A percentile compares a stretch with the other conserved stretches of the same genome.
Evolutionary conservation across 345 rosid genomes (phyloP).

Genomic region (Cardamine chenopodiifolia): DNA sequence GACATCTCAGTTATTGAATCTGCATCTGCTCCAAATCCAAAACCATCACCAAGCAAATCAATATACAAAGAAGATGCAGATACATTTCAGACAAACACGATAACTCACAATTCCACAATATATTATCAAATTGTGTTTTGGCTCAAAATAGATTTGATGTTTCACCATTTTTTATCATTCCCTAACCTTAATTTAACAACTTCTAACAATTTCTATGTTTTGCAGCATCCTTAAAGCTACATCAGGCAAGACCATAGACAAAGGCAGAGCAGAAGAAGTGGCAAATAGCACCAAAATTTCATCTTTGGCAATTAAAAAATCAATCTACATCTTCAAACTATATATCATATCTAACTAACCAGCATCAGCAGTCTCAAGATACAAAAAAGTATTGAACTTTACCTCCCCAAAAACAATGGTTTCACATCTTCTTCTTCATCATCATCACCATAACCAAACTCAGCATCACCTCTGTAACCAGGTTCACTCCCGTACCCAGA

Average conservation of each 20-base stretch:
- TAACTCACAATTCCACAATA: not conserved
- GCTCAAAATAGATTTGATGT: not conserved
- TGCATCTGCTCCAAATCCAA: slow-evolving; percentile 46
- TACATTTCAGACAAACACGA: slow-evolving; percentile 12
- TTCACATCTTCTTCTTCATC: slow-evolving; percentile 91
- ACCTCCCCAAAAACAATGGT: slow-evolving; percentile 92
- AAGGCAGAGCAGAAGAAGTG: not conserved
- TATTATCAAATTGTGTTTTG: not conserved
- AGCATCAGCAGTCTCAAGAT: not conserved
- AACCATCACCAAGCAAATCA: slow-evolving; percentile 13
- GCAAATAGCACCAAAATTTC: slow-evolving; percentile 1
- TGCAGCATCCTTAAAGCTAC: not conserved
- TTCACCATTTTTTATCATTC: not conserved
- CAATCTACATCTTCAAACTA: not conserved
- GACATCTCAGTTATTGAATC: slow-evolving; percentile 71
- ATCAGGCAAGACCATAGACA: not conserved
- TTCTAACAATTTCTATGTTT: not conserved
- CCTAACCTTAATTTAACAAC: not conserved
- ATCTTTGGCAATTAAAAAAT: not conserved
- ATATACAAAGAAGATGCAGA: not conserved
- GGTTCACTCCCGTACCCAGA: slow-evolving; percentile 98
- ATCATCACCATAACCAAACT: slow-evolving; percentile 93
- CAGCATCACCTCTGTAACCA: slow-evolving; percentile 95
- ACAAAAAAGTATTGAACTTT: slow-evolving; percentile 8
- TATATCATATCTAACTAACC: not conserved